Percentiles rank a stretch among this genome's conserved stretches.
phyloP scores from a whole-genome alignment of 1,284 basidiomycete species.

The Naganishia liquefaciens region DNA sequence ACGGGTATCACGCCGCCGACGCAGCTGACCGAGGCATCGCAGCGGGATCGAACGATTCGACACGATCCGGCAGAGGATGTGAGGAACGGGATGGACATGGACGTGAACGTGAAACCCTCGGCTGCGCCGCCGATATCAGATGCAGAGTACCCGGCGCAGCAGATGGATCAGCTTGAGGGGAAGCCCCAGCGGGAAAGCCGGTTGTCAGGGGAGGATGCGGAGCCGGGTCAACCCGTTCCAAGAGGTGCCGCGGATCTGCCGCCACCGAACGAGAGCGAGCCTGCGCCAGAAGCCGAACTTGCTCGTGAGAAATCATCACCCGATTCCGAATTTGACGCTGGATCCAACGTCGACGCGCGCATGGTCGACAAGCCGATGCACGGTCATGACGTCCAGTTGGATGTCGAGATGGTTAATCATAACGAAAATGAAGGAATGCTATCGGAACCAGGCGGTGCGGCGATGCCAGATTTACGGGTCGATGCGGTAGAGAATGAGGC shows the following conservation, averaged over 20 bases:
- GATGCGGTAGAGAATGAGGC: background rate
- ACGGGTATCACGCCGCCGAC: slow-evolving; percentile 26
- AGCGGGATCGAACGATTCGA: slow-evolving; percentile 7
- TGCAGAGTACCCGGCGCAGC: background rate
- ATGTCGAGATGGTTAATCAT: background rate
- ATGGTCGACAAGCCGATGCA: slow-evolving; percentile 24
- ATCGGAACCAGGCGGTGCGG: too few relatives aligned
- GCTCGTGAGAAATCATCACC: background rate
- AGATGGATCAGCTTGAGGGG: background rate
- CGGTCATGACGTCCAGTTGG: slow-evolving; percentile 1
- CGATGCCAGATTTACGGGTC: too few relatives aligned
- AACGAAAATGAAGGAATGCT: too few relatives aligned
- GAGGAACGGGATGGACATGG: background rate
- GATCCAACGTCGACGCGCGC: slow-evolving; percentile 5
- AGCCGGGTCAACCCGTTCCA: background rate
- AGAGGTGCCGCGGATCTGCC: slow-evolving; percentile 19
- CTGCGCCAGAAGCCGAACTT: background rate
- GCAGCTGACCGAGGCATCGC: slow-evolving; percentile 19
- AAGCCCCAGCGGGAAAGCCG: background rate
- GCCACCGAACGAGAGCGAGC: background rate
- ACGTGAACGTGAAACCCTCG: background rate
- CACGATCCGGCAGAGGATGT: background rate
- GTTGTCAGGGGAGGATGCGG: background rate
- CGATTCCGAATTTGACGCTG: slow-evolving; percentile 21
- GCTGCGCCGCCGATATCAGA: background rate